Conservation (phyloP, 257 asterid genomes). For the Fraxinus americana region DNA sequence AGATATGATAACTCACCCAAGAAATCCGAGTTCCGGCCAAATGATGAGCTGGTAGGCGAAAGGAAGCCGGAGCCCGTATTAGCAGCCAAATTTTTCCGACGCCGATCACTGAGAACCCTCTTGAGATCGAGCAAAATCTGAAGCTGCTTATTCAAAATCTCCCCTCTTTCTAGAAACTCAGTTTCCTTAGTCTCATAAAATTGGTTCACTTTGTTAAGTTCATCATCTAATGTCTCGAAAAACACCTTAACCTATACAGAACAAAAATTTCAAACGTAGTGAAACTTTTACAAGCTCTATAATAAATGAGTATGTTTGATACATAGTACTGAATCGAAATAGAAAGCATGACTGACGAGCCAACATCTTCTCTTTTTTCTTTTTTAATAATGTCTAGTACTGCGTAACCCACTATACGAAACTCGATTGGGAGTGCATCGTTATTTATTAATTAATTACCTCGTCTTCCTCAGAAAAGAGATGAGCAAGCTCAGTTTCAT, state of each 20-base stretch:
- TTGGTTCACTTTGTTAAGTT: conserved; percentile 74
- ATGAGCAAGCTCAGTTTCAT: conserved; percentile 71
- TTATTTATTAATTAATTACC: conserved; percentile 40
- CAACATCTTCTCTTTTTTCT: too few species aligned
- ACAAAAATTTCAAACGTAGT: not conserved
- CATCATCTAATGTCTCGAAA: conserved; percentile 69
- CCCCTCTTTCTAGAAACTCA: conserved; percentile 85
- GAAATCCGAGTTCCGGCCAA: conserved; percentile 48
- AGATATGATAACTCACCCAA: conserved; percentile 54
- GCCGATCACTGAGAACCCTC: conserved; percentile 50
- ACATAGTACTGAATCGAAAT: not conserved
- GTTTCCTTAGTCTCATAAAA: conserved; percentile 68
- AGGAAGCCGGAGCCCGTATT: conserved; percentile 28
- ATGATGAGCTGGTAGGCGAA: conserved; percentile 38
- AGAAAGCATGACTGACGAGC: not conserved
- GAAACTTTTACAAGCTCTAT: not conserved
- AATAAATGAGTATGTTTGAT: not conserved
- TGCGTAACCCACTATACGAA: too few species aligned
- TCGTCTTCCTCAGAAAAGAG: conserved; percentile 85
- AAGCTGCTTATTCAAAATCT: conserved; percentile 67
- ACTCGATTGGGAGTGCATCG: not conserved
- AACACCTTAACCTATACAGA: conserved; percentile 56
- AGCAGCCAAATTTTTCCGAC: conserved; percentile 41
- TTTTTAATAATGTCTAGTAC: too few species aligned
- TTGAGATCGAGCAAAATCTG: conserved; percentile 71